A percentile compares a stretch with the other conserved stretches of the same genome.
phyloP scores from a whole-genome alignment of 1,139 yeast species.

The Yamadazyma atlantica region DNA sequence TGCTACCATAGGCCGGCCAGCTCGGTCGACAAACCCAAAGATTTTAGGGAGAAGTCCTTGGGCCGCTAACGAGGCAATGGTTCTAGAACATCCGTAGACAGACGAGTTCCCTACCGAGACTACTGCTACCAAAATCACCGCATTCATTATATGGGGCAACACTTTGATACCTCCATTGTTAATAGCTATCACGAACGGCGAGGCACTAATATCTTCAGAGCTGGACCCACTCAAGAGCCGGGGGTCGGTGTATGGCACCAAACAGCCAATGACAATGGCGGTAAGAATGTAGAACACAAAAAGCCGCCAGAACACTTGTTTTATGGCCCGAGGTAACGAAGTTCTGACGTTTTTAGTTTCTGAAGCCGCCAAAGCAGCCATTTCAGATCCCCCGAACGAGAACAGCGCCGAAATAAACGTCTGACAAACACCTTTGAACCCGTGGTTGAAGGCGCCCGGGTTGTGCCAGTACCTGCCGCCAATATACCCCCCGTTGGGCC shows the following conservation, averaged over 20 bases:
- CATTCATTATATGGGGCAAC: conserved; percentile 53
- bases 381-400: conserved; percentile 60
- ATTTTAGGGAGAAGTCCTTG: conserved; percentile 45
- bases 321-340: conserved; percentile 71
- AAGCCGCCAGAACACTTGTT: conserved; percentile 74
- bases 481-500: conserved; percentile 38
- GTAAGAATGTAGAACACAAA: conserved; percentile 55
- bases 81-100: conserved; percentile 55
- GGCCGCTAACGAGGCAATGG: conserved; percentile 53
- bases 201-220: conserved; percentile 32
- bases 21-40: conserved; percentile 54
- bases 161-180: conserved; percentile 38
- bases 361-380: conserved; percentile 81
- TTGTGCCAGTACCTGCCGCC: conserved; percentile 42
- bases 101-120: conserved; percentile 57
- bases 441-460: conserved; percentile 51
- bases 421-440: conserved; percentile 80
- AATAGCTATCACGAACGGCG: conserved; percentile 45
- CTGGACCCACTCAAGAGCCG: conserved; percentile 34
- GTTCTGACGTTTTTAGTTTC: conserved; percentile 73
- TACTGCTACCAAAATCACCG: conserved; percentile 50
- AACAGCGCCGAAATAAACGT: conserved; percentile 86
- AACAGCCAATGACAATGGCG: conserved; percentile 46
- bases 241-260: conserved; percentile 41
- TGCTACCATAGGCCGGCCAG: conserved; percentile 59